These are phyloP conservation scores for Sporothrix protearum DNA, from an alignment of 2,329 filamentous ascomycete genomes.

Conservation along the genomic window DNA sequence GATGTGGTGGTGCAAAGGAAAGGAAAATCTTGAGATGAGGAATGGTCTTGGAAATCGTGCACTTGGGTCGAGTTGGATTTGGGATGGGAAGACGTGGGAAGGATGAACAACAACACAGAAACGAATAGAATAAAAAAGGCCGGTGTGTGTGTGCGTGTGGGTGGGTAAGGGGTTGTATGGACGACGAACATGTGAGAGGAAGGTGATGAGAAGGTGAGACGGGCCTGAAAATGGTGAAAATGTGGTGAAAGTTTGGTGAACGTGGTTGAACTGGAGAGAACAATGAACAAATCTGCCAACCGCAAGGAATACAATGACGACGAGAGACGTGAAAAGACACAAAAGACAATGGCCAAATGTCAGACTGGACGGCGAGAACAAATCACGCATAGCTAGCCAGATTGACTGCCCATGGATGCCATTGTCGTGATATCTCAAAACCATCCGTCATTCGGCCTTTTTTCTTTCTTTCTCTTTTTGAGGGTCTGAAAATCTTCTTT, in stretches of 20 bases:
- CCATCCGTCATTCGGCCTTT: not conserved
- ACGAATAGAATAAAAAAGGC: not conserved
- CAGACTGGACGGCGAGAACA: not conserved
- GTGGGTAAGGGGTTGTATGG: not conserved
- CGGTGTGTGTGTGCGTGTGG: no score
- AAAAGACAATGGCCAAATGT: not conserved
- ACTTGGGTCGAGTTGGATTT: not conserved
- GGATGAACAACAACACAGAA: not conserved
- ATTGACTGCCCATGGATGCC: not conserved
- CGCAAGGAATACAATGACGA: not conserved
- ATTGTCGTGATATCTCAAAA: not conserved
- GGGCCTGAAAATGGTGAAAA: not conserved
- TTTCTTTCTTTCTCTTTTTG: not conserved
- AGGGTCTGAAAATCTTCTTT: conserved; percentile 21
- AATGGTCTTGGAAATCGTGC: no score
- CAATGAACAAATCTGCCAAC: not conserved
- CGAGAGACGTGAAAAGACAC: not conserved
- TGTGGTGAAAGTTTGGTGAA: not conserved
- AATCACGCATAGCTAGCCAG: not conserved
- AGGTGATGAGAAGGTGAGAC: not conserved
- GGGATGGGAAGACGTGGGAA: not conserved
- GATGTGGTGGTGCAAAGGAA: not conserved
- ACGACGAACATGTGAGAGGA: not conserved
- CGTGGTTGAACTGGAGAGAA: not conserved
- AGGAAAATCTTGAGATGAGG: not conserved